Percentiles rank a stretch among this genome's conserved stretches.
These are phyloP conservation scores for Fusarium pseudoanthophilum DNA, from an alignment of 2,329 filamentous ascomycete genomes.

Conservation along the genomic window DNA sequence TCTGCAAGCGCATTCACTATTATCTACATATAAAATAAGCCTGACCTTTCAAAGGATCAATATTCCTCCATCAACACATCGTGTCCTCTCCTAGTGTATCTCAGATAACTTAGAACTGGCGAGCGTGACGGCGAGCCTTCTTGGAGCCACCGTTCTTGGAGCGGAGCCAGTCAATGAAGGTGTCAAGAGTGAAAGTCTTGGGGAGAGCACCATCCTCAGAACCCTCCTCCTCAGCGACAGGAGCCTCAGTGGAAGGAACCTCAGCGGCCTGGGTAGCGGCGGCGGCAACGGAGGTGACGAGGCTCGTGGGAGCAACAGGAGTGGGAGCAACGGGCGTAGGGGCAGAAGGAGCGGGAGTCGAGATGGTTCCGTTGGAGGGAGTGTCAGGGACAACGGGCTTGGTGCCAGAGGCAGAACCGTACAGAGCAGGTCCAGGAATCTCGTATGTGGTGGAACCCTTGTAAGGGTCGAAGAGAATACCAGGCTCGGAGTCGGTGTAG, in stretches of 20 bases:
- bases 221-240: neutral
- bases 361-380: constrained; percentile 7
- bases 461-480: constrained; percentile 50
- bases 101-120: constrained; percentile 28
- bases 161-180: constrained; percentile 37
- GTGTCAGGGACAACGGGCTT: constrained; percentile 20
- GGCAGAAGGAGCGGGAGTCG: constrained; percentile 8
- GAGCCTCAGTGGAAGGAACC: neutral
- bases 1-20: neutral
- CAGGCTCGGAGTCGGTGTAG: constrained; percentile 46
- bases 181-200: constrained; percentile 41
- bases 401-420: constrained; percentile 28
- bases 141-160: constrained; percentile 8
- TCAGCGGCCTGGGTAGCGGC: neutral
- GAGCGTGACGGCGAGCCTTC: constrained; percentile 38
- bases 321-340: constrained; percentile 1
- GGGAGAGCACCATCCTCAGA: constrained; percentile 21
- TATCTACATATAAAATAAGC: constrained; percentile 1
- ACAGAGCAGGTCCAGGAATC: constrained; percentile 47
- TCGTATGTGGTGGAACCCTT: constrained; percentile 39
- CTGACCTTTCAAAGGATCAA: neutral
- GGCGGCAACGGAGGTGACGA: neutral
- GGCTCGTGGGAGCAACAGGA: neutral
- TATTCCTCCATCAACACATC: too few species aligned
- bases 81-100: accelerated